Conservation (phyloP, 1,139 yeast genomes). For the Scheffersomyces segobiensis region DNA sequence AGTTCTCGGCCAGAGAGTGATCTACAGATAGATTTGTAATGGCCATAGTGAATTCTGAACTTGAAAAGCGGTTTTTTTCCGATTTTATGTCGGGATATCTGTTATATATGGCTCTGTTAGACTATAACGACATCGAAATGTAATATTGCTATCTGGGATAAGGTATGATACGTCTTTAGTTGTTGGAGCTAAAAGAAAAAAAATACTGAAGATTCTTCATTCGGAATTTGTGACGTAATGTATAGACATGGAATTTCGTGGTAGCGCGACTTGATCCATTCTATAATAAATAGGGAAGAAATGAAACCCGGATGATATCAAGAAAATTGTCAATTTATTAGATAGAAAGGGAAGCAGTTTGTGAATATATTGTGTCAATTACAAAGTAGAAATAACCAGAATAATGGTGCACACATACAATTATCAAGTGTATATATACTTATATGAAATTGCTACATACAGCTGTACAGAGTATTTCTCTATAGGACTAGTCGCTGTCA, state of each 20-base stretch:
- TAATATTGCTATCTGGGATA: neutral
- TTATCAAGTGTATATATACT: no score
- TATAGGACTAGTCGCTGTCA: slow-evolving; percentile 12
- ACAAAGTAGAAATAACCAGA: neutral
- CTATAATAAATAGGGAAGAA: neutral
- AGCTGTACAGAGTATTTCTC: neutral
- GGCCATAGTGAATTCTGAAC: neutral
- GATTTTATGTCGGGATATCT: neutral
- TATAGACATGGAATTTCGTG: neutral
- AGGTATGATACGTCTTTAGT: neutral
- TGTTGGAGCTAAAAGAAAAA: neutral
- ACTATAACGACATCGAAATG: neutral
- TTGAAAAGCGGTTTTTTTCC: neutral
- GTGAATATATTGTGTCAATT: neutral
- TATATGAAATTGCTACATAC: no score
- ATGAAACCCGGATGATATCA: neutral
- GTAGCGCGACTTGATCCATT: neutral
- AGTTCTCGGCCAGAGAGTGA: neutral
- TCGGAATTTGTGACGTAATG: neutral
- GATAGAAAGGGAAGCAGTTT: neutral
- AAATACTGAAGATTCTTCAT: neutral
- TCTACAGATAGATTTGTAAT: neutral
- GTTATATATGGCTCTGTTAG: neutral
- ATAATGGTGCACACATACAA: no score
- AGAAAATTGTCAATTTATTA: neutral